Base-by-base conservation (phyloP, 2,329 filamentous ascomycete genomes). In the Pezicula carpinea region DNA sequence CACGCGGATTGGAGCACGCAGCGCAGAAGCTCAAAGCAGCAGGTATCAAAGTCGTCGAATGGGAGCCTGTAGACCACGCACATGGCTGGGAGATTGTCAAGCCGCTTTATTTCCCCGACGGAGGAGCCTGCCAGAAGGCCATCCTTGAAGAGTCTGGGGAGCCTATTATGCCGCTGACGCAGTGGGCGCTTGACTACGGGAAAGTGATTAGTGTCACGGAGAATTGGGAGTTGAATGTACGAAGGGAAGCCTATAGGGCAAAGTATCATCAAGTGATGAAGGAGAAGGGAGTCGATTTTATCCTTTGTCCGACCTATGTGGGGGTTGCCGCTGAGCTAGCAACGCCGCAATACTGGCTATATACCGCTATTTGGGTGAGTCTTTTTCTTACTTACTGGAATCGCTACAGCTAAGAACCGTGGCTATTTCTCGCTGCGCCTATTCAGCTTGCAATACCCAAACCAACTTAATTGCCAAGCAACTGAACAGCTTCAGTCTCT, bases 331-430 rank as follows among this genome's bases (percentile, higher is more conserved):
- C 34, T 4, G 34, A 38, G 15, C 13, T 38, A 17, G 34, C 14
- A 15, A 38, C 34, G 64, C 78, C 51, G 66, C 66, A 46, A 54
- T 83, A 59, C 67, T 86, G 81, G 80, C 72, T 72, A 2, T 59
- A 58, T 39, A 59, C 55, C 2, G 46, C 44, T 5, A 26, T 58
- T 15, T 58, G 53, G 17, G 35, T 13, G 35, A 11, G 14, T 21
- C 6, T 21, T 21, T 38, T 15, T 10, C 7, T 36, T 15, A 14
- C 11, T 38, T 29, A 11, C n/a, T n/a, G 13, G 26, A 29, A 29
- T 29, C 13, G 6, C 26, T 11, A n/a, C 8, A 6, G 26, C n/a
- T 29, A 11, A 29, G 26, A 29, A 11, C 5, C 8, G 26, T 29
- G 26, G 13, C 13, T 29, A 10, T 29, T 11, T 10, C 13, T 29